phyloP scores from a whole-genome alignment of 768 basidiomycete genomes.

The Cyathus striatus region DNA sequence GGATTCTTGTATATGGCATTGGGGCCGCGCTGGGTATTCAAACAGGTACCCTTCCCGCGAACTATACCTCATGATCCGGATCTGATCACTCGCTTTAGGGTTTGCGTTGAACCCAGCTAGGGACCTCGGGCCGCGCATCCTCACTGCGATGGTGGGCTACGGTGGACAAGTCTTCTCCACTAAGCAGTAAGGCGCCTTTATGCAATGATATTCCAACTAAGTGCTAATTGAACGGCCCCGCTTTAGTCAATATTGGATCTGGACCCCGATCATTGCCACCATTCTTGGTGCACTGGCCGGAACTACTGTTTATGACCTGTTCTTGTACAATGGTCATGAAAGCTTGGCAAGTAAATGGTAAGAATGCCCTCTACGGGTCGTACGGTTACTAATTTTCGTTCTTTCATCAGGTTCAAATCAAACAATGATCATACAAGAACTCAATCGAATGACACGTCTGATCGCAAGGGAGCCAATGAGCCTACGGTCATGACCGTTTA shows the following conservation, averaged over 20 bases:
- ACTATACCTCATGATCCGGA: background rate
- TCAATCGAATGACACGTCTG: no score
- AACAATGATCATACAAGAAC: no score
- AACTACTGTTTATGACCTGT: slow-evolving; percentile 49
- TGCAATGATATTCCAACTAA: background rate
- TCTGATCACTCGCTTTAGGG: slow-evolving; percentile 8
- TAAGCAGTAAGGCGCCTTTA: slow-evolving; percentile 25
- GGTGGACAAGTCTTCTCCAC: slow-evolving; percentile 38
- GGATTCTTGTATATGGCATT: slow-evolving; percentile 55
- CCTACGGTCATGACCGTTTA: no score
- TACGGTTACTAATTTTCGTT: no score
- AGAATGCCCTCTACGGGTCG: no score
- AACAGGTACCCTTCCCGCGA: no score
- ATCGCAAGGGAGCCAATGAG: no score
- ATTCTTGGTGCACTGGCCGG: slow-evolving; percentile 52
- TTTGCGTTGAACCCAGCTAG: slow-evolving; percentile 39
- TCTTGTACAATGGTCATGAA: slow-evolving; percentile 55
- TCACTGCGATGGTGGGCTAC: slow-evolving; percentile 68
- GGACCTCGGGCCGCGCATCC: slow-evolving; percentile 53
- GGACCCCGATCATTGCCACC: slow-evolving; percentile 57
- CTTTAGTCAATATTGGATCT: slow-evolving; percentile 67
- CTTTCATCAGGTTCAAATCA: no score
- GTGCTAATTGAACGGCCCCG: background rate
- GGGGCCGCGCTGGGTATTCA: slow-evolving; percentile 59
- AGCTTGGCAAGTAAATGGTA: slow-evolving; percentile 51